Evolutionary conservation across 1,284 basidiomycete genomes (phyloP).

Genomic region (Sutorius eximius): DNA sequence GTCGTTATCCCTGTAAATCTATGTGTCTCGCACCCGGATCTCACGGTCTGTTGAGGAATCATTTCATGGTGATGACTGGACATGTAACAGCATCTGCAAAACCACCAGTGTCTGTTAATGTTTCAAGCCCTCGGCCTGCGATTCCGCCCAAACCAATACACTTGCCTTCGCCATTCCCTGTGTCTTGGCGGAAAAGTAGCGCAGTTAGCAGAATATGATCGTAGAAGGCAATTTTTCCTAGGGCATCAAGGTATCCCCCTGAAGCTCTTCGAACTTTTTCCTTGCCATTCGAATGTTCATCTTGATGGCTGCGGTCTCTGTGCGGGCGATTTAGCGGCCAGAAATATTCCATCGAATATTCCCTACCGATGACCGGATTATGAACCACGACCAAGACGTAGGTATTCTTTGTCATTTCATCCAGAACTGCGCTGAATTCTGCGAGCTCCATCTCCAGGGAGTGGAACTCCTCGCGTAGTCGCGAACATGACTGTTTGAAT

Average conservation of each 20-base stretch:
- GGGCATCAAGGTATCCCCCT: conserved; percentile 51
- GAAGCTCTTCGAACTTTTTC: conserved; percentile 80
- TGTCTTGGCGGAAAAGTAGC: neutral
- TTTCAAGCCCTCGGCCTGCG: neutral
- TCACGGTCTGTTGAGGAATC: neutral
- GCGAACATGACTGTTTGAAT: conserved; percentile 89
- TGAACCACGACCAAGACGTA: conserved; percentile 90
- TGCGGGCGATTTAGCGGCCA: neutral
- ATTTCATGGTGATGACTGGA: too few species aligned
- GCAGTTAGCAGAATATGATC: neutral
- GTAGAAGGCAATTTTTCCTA: conserved; percentile 13
- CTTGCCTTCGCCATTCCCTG: neutral
- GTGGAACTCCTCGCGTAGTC: conserved; percentile 78
- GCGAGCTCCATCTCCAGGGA: conserved; percentile 79
- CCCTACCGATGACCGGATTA: conserved; percentile 81
- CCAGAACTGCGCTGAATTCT: conserved; percentile 90
- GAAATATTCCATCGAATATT: neutral
- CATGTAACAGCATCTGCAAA: neutral
- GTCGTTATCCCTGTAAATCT: neutral
- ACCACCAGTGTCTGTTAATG: neutral
- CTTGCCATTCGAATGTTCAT: conserved; percentile 82
- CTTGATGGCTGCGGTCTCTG: conserved; percentile 82
- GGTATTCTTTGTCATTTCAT: conserved; percentile 92
- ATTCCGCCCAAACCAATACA: neutral
- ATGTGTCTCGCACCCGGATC: neutral